phyloP scores from a whole-genome alignment of 108 stramenopile species.

The Nitzschia sp. region DNA sequence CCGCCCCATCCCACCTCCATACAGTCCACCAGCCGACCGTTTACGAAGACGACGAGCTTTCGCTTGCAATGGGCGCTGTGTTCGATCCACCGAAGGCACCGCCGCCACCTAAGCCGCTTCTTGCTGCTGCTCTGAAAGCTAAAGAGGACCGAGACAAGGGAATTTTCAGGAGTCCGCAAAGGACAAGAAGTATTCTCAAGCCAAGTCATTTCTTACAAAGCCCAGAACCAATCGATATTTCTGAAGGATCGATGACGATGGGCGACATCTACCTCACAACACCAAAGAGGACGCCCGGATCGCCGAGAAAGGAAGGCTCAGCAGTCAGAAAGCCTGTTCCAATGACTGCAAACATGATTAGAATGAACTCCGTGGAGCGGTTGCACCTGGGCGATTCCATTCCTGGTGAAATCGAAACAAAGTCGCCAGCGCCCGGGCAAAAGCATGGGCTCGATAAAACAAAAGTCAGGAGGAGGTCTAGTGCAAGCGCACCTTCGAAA shows the following conservation, averaged over 20 bases:
- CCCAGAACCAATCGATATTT: background rate
- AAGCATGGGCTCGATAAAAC: background rate
- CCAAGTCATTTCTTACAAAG: background rate
- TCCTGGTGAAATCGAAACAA: background rate
- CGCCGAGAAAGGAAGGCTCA: background rate
- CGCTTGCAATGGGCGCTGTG: conserved; percentile 3
- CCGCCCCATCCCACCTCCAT: background rate
- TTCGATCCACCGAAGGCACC: conserved; percentile 13
- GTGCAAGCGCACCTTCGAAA: background rate
- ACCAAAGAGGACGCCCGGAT: background rate
- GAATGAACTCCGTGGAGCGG: conserved; percentile 1
- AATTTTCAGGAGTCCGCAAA: background rate
- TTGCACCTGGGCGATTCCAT: background rate
- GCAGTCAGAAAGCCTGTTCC: background rate
- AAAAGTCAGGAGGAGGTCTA: background rate
- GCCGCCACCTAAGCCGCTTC: conserved; percentile 8
- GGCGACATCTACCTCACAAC: background rate
- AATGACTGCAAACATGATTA: conserved; percentile 5
- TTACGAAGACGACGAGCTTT: conserved; percentile 4
- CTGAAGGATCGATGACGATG: conserved; percentile 6
- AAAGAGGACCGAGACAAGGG: conserved; percentile 11
- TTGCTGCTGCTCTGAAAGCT: conserved; percentile 21
- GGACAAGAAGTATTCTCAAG: background rate
- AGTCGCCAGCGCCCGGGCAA: background rate
- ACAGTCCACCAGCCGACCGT: conserved; percentile 12